Percentiles rank a stretch among this genome's conserved stretches.
Conservation (phyloP, 2,329 filamentous ascomycete genomes). For the Aurifilum marmelostoma region DNA sequence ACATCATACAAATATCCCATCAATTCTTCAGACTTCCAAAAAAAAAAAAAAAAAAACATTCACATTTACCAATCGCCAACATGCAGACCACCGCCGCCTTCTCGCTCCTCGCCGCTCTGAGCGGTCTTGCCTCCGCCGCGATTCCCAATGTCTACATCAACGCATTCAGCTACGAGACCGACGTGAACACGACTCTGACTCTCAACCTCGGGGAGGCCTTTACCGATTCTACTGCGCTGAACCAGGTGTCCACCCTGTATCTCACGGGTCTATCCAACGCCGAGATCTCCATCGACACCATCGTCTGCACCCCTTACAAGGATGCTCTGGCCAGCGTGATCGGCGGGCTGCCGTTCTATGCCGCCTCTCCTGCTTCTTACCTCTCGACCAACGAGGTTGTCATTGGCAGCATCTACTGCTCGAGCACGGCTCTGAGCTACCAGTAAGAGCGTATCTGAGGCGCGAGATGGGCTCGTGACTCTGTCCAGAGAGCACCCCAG, state of each 20-base stretch:
- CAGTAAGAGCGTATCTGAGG: neutral
- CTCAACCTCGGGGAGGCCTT: slow-evolving; percentile 6
- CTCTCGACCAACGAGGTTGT: slow-evolving; percentile 12
- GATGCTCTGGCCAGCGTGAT: neutral
- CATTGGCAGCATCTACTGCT: slow-evolving; percentile 14
- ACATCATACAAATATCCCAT: neutral
- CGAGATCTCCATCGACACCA: slow-evolving; percentile 8
- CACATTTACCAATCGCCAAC: neutral
- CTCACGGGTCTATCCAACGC: slow-evolving; percentile 5
- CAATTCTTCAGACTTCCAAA: neutral
- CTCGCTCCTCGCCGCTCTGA: slow-evolving; percentile 11
- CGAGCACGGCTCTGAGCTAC: slow-evolving; percentile 10
- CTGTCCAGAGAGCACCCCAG: neutral
- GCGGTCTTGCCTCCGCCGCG: slow-evolving; percentile 3
- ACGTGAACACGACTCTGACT: slow-evolving; percentile 2
- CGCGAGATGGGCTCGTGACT: neutral
- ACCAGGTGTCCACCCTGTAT: slow-evolving; percentile 7
- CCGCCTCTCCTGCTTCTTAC: neutral
- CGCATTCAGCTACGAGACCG: neutral
- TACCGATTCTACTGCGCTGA: neutral
- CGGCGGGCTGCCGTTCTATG: slow-evolving; percentile 5
- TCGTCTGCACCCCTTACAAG: slow-evolving; percentile 14
- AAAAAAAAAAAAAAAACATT: neutral
- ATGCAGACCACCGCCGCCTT: slow-evolving; percentile 3
- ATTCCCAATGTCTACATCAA: slow-evolving; percentile 9